Evolutionary conservation across 1,139 yeast genomes (phyloP), one percentile per base, ranked within the genome.

Genomic region (Pichia sorboxylosa): DNA sequence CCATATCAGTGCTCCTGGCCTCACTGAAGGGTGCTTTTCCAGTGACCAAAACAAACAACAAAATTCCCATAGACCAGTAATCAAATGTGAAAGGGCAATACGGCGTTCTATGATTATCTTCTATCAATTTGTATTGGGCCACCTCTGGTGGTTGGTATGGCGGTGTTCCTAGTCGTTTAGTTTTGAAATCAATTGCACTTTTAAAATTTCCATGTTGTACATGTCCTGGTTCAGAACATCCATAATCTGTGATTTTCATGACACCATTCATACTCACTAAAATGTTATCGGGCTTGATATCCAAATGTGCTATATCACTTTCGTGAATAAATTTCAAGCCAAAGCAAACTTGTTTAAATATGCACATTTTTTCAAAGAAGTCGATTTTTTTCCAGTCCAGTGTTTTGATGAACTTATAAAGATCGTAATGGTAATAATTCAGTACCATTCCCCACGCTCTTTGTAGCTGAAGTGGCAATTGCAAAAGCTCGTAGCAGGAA

Each of bases 61-160:
- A 69, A 3, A 73, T 59, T 1, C 81, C 82, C 40, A 76, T 64
- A 0, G 81, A 72, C 83, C 83, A 75, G 48, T 63, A 56, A 55
- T 80, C 92, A 68, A 78, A 72, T 41, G 66, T 65, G 47, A 73
- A 73, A 3, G 84, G 80, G 46, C 77, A 73, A 50, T 76, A 79
- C 9, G 70, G 63, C 44, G 59, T 58, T 34, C 61, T 57, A 38
- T 63, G 61, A 2, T 34, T 32, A 17, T 36, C 27, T n/a, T 34
- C 32, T 5, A 37, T 14, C n/a, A 61, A 63, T 31, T 60, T 64
- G 39, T 70, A 62, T 25, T 59, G 51, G 70, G 75, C 69, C 15
- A 77, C 83, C 51, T 80, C 90, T 1, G 92, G 92, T 4, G 90
- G 76, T 10, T 79, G 70, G 50, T 78, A 80, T 4, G 90, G 90